Conservation (phyloP, 2,329 filamentous ascomycete species). For the Aspergillus neoniger region DNA sequence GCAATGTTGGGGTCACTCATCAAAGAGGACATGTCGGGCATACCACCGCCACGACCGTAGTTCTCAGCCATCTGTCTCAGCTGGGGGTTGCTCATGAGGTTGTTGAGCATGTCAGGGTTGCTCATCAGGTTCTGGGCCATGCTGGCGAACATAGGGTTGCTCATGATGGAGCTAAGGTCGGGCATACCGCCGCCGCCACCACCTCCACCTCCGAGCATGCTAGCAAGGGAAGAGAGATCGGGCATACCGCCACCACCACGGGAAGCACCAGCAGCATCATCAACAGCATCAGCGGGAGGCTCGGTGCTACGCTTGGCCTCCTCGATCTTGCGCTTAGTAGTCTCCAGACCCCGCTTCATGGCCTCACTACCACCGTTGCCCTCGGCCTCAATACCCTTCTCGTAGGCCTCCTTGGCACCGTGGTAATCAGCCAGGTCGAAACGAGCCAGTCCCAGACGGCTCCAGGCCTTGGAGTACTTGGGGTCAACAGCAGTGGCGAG, state of each 20-base stretch:
- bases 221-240: constrained; percentile 68
- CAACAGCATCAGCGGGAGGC: constrained; percentile 54
- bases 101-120: constrained; percentile 89
- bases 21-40: constrained; percentile 81
- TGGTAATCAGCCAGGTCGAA: constrained; percentile 90
- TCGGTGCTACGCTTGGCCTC: constrained; percentile 66
- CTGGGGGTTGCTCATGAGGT: constrained; percentile 91
- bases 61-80: constrained; percentile 83
- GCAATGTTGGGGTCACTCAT: constrained; percentile 93
- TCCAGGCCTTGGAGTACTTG: constrained; percentile 97
- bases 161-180: constrained; percentile 84
- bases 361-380: constrained; percentile 92
- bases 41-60: constrained; percentile 73
- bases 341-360: constrained; percentile 97
- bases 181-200: constrained; percentile 72
- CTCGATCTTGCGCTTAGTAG: constrained; percentile 81
- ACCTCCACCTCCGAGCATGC: constrained; percentile 67
- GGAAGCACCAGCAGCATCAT: constrained; percentile 50
- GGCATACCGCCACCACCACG: constrained; percentile 63
- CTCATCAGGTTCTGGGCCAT: constrained; percentile 98
- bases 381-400: constrained; percentile 88
- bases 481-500: constrained; percentile 85
- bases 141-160: constrained; percentile 95
- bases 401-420: constrained; percentile 92
- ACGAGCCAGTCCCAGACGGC: constrained; percentile 82